Conservation (phyloP, 2,329 filamentous ascomycete genomes). For the Hypomyces perniciosus region DNA sequence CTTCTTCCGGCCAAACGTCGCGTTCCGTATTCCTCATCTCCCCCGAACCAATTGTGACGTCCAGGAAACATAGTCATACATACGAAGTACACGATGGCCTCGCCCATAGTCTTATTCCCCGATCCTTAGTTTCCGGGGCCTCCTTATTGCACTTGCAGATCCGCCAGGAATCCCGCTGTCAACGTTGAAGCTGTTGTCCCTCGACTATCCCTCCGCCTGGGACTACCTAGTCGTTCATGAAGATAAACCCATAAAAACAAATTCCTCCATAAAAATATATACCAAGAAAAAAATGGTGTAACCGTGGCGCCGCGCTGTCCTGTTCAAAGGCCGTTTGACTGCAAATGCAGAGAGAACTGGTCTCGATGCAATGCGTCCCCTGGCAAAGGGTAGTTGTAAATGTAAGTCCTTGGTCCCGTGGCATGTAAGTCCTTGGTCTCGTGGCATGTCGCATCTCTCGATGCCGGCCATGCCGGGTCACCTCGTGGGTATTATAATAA, state of each 20-base stretch:
- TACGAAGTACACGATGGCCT: neutral
- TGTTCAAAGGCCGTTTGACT: conserved; percentile 3
- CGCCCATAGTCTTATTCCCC: too few relatives aligned
- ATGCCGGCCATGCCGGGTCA: conserved; percentile 4
- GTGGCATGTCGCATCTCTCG: conserved; percentile 1
- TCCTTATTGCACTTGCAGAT: too few relatives aligned
- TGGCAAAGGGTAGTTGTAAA: conserved; percentile 2
- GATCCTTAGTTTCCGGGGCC: too few relatives aligned
- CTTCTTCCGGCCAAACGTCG: conserved; percentile 5
- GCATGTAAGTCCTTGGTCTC: neutral
- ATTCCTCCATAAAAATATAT: neutral
- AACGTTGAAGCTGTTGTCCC: too few relatives aligned
- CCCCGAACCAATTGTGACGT: conserved; percentile 3
- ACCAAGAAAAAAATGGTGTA: conserved; percentile 1
- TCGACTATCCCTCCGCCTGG: too few relatives aligned
- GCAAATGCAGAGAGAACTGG: neutral
- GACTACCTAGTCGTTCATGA: too few relatives aligned
- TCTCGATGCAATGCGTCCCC: neutral
- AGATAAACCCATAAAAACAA: too few relatives aligned
- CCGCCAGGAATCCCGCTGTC: too few relatives aligned
- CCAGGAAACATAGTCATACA: neutral
- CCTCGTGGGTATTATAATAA: conserved; percentile 3
- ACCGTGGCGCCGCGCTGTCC: conserved; percentile 18
- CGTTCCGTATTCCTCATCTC: neutral
- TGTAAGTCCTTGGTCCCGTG: neutral